Base-by-base conservation (phyloP, 148 eudicot genomes). In the Limonium bicolor region DNA sequence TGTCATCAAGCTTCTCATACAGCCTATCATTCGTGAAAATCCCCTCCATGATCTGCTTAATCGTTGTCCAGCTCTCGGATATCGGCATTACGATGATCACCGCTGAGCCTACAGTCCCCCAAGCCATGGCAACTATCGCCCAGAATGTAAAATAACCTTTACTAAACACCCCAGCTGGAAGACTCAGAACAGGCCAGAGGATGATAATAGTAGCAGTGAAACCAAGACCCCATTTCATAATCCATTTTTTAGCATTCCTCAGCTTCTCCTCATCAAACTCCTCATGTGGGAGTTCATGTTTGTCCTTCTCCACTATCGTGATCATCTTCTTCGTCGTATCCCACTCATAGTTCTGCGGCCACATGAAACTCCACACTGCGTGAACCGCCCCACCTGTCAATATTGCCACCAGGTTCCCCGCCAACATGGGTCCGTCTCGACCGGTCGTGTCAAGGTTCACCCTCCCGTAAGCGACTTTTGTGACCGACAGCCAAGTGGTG, bases 281-380 rank as follows among this genome's bases (percentile, higher is more conserved):
- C 26, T 77, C 85, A 19, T 38, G 60, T 1, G 93, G 78, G 35
- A 90, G 25, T 4, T 77, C 87, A 16, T 39, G 63, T 57, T 49
- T 65, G 33, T 84, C 97, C 54, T 70, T 77, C 64, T 90, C 97
- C n/a, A 90, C 95, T 67, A 82, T 60, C 0, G 80, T 63, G 40
- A 90, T 90, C 68, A 79, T 64, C 65, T 73, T 90, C 65, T 73
- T 90, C 4, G 97, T 90, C 0, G 85, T 74, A 31, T 78, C 87
- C 97, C 97, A 90, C 0, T 80, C 87, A 21, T 90, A 90, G 46
- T 90, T 66, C 25, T 90, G 80, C 64, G 97, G 97, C 71, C 71
- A 59, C 27, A 68, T 13, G 17, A 74, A 60, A 50, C 97, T 84
- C 30, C 78, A 80, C 1, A 65, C 12, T 6, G 76, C 87, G 55